These are phyloP conservation scores for Botryotinia calthae DNA, from an alignment of 2,329 filamentous ascomycete species.

Conservation along the genomic window DNA sequence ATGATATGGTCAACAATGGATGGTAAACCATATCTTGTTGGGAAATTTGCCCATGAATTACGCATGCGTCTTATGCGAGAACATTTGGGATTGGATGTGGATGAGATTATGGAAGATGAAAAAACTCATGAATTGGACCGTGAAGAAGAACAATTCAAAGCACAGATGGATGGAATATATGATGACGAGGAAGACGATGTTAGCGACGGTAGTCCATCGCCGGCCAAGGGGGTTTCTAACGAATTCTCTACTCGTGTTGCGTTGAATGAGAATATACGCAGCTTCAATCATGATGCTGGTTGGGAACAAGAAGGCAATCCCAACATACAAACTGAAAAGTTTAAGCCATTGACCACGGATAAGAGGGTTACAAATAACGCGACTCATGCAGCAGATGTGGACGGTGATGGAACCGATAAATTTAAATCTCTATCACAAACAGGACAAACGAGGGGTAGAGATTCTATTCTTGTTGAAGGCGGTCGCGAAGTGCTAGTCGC, in stretches of 20 bases:
- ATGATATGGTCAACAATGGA: conserved; percentile 92
- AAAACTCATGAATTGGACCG: conserved; percentile 64
- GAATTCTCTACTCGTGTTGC: conserved; percentile 53
- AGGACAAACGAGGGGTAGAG: conserved; percentile 62
- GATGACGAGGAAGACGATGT: conserved; percentile 44
- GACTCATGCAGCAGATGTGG: conserved; percentile 70
- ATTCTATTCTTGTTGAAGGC: conserved; percentile 65
- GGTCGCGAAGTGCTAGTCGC: conserved; percentile 70
- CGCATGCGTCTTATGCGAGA: conserved; percentile 94
- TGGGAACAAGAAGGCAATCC: conserved; percentile 39
- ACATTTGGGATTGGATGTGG: conserved; percentile 92
- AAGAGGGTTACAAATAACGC: conserved; percentile 57
- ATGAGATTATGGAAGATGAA: conserved; percentile 81
- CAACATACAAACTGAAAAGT: conserved; percentile 46
- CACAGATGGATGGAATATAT: conserved; percentile 63
- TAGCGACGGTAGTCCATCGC: conserved; percentile 16
- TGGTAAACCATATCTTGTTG: conserved; percentile 83
- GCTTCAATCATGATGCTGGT: conserved; percentile 73
- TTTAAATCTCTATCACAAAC: conserved; percentile 65
- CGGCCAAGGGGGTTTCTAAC: conserved; percentile 40
- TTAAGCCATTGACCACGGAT: conserved; percentile 44
- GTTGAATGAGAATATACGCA: conserved; percentile 55
- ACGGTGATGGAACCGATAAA: conserved; percentile 73
- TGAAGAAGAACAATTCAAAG: conserved; percentile 50
- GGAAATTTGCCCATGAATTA: conserved; percentile 87